Conservation (phyloP, 257 asterid species). For the Schizonepeta tenuifolia region DNA sequence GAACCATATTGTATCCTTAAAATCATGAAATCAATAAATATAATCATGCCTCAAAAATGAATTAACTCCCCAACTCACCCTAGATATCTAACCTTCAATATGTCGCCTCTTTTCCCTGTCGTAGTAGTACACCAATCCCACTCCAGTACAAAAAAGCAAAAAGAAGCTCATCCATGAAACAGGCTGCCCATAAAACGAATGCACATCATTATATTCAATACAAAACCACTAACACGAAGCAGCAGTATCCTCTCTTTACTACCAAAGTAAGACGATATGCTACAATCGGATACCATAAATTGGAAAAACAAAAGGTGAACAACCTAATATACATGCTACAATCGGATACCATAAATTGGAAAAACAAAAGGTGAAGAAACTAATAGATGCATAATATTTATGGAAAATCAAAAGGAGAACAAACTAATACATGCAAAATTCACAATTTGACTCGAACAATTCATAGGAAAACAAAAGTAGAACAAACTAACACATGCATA, state of each 20-base stretch:
- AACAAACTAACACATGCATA: conserved; percentile 13
- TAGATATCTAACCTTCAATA: conserved; percentile 77
- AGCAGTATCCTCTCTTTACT: not conserved
- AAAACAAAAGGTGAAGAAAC: not conserved
- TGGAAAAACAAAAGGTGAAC: not conserved
- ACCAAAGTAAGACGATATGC: not conserved
- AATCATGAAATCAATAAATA: not conserved
- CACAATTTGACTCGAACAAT: not conserved
- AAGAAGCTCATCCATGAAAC: conserved; percentile 91
- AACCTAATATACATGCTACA: no score
- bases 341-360: not conserved
- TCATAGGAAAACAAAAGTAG: not conserved
- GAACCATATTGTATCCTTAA: conserved; percentile 5
- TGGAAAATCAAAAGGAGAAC: not conserved
- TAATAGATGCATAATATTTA: not conserved
- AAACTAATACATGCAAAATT: conserved; percentile 15
- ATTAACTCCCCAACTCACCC: conserved; percentile 57
- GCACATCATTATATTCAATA: not conserved
- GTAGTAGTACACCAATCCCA: conserved; percentile 71
- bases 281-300: not conserved
- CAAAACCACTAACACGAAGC: not conserved
- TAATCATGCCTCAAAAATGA: conserved; percentile 4
- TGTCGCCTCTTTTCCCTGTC: conserved; percentile 84
- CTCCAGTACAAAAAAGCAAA: conserved; percentile 83
- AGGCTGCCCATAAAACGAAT: conserved; percentile 48